These are phyloP conservation scores for Penicillium longicatenatum DNA, from an alignment of 495 filamentous ascomycete genomes.

Conservation along the genomic window DNA sequence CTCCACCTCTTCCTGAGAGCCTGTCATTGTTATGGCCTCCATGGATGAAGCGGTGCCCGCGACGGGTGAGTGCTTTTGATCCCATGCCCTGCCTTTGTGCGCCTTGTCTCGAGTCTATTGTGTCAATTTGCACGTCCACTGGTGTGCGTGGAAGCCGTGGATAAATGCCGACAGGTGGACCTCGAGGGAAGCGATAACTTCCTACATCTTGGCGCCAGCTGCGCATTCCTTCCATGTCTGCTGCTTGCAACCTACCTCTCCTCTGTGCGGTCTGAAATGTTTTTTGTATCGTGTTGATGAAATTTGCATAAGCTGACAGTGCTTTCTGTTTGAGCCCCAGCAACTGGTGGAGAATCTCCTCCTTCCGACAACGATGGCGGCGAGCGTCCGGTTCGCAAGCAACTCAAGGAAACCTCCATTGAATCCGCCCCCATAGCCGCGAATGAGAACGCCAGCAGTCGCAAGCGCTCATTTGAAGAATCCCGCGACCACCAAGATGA, in stretches of 20 bases:
- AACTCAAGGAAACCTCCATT: constrained; percentile 63
- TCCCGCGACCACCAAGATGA: constrained; percentile 18
- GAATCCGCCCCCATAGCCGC: constrained; percentile 32
- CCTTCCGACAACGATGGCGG: constrained; percentile 52
- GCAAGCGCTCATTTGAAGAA: constrained; percentile 62
- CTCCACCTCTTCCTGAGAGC: not conserved
- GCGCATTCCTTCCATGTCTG: not conserved
- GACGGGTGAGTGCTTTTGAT: not conserved
- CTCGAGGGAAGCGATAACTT: not conserved
- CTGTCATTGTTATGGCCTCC: not conserved
- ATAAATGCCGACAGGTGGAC: not conserved
- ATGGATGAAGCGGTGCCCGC: not conserved
- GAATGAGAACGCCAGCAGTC: constrained; percentile 36
- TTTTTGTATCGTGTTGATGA: not conserved
- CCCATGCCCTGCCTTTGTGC: not conserved
- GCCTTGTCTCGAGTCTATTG: not conserved
- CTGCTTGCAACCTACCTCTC: not conserved
- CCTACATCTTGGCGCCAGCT: not conserved
- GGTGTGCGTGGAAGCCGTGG: not conserved
- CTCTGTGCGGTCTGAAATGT: not conserved
- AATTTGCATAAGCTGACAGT: constrained; percentile 11
- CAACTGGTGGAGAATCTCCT: constrained; percentile 31
- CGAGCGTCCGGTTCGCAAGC: constrained; percentile 60
- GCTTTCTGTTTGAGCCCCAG: constrained; percentile 13
- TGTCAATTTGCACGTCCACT: not conserved